phyloP scores from a whole-genome alignment of 306 rosid species.

The Gastrolobium villosum region DNA sequence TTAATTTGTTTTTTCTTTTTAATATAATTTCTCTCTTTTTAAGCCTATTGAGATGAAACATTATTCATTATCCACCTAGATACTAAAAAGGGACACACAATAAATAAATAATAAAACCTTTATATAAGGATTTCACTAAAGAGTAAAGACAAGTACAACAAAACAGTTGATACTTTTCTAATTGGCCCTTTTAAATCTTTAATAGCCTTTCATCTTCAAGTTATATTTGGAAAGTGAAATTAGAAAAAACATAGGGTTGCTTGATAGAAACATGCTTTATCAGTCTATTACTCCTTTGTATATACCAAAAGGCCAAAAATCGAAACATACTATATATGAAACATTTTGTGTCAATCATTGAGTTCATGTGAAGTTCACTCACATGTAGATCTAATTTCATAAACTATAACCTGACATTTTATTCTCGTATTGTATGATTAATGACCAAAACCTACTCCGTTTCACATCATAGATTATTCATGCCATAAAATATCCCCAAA shows the following conservation, averaged over 20 bases:
- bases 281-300: not conserved
- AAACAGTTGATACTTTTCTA: not conserved
- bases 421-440: slow-evolving; percentile 21
- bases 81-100: too few species aligned
- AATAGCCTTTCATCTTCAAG: slow-evolving; percentile 35
- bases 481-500: slow-evolving; percentile 22
- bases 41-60: too few species aligned
- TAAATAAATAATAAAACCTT: too few species aligned
- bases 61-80: too few species aligned
- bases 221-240: slow-evolving; percentile 35
- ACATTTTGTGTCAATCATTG: slow-evolving; percentile 50
- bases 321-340: too few species aligned
- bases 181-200: not conserved
- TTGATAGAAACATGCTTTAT: slow-evolving; percentile 13
- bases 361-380: slow-evolving; percentile 50
- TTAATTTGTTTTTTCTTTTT: too few species aligned
- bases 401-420: slow-evolving; percentile 27
- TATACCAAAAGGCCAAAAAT: not conserved
- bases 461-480: slow-evolving; percentile 23
- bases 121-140: too few species aligned
- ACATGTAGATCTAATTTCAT: slow-evolving; percentile 37
- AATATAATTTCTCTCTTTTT: too few species aligned
- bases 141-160: too few species aligned
- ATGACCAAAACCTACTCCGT: slow-evolving; percentile 22
- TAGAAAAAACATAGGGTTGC: not conserved